Base-by-base conservation (phyloP, 805 yeast species). In the Saccharomycopsis fodiens region DNA sequence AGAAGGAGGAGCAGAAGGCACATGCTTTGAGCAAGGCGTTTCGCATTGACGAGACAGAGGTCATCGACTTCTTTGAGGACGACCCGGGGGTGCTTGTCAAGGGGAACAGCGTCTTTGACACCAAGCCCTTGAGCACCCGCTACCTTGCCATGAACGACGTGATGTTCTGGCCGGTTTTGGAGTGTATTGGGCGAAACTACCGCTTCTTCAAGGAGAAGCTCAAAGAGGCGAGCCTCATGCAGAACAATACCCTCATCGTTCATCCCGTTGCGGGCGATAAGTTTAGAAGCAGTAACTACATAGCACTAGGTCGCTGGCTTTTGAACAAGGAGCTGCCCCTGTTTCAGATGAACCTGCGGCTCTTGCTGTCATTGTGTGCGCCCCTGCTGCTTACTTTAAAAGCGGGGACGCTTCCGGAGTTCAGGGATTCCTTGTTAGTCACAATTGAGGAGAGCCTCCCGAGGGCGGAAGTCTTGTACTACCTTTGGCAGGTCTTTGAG, bases 401-500 rank as follows among this genome's bases (percentile, higher is more conserved):
- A 8, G 15, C 20, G 15, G 15, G n/a, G 10, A 15, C 15, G 39
- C 10, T n/a, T 13, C 16, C 31, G 8, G n/a, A n/a, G 23, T 29
- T 29, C 22, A 10, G 42, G 20, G 48, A 15, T 2, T 21, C 16
- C 6, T 36, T 44, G n/a, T 23, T 48, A n/a, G 23, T 17, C 16
- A 29, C 22, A 16, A 41, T 48, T 23, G 52, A 48, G 27, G 7
- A 29, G n/a, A 32, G 29, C n/a, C 21, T 48, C 17, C 48, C 52
- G 3, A 22, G 32, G 13, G 10, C 22, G 15, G 39, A 45, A n/a
- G 27, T 41, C 3, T 22, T 48, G 1, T 20, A n/a, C 17, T 46
- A 25, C 40, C 35, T 48, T 7, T 48, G 39, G 16, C 29, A 38
- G 2, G 22, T 46, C 4, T 48, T 31, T 45, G 52, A 45, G 34